Base-by-base conservation (phyloP, 805 yeast genomes). In the Candida odintsovae region DNA sequence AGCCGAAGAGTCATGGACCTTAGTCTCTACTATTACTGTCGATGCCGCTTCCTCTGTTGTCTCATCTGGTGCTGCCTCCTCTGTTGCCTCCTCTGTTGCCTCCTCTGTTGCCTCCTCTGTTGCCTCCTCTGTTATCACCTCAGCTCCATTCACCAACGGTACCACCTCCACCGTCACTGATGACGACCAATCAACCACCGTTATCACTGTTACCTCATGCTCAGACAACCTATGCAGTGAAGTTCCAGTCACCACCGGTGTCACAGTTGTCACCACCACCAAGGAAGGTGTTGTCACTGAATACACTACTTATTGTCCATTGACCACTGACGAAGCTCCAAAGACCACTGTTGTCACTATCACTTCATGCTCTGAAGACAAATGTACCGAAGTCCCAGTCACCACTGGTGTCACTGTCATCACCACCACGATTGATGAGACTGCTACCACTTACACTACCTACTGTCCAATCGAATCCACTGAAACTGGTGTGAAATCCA, bases 241-340 rank as follows among this genome's bases (percentile, higher is more conserved):
- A 18, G 39, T 16, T 19, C 20, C 38, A 12, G 42, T 36, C 12
- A 45, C 42, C 26, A 45, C 44, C 5, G 40, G 40, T 19, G 26
- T 38, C 11, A 44, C 47, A 20, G 41, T 36, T 35, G 36, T 44
- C 19, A 44, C 47, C 11, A 25, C 28, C 11, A 44, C 43, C 13
- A 19, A 15, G 8, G 20, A 25, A 11, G 41, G 44, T 36, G 26
- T n/a, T 28, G 41, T 35, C 16, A 45, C 47, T 13, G 29, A 23
- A 23, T 40, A 40, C 40, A 44, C 47, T 37, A 44, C 47, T n/a
- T 44, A 40, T 40, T 44, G 44, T n/a, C 47, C 47, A 28, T 28
- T 38, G 13, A 46, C 51, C 41, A 31, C 51, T 36, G 20, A n/a
- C 3, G 20, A 29, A 8, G 18, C 18, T 16, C 20, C 18, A 16